Percentiles rank a stretch among this genome's conserved stretches.
These are phyloP conservation scores for Pichia cephalocereana DNA, from an alignment of 805 yeast species.

Conservation along the genomic window DNA sequence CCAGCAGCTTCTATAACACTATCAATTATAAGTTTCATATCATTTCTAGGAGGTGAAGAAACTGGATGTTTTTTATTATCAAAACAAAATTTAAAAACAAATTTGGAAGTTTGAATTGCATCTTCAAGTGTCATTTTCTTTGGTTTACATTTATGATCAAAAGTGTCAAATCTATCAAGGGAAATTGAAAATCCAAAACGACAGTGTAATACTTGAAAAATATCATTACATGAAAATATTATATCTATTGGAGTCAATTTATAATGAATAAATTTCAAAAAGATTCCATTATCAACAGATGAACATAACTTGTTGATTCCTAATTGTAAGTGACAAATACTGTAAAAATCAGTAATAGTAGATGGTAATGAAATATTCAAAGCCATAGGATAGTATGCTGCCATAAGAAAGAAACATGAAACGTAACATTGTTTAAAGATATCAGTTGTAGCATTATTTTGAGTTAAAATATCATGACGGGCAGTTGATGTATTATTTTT, in stretches of 20 bases:
- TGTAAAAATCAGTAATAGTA: constrained; percentile 36
- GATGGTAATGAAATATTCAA: constrained; percentile 15
- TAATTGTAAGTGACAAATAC: constrained; percentile 60
- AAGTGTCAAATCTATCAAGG: constrained; percentile 51
- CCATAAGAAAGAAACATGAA: constrained; percentile 28
- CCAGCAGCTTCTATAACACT: constrained; percentile 63
- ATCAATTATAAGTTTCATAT: constrained; percentile 66
- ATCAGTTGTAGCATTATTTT: constrained; percentile 34
- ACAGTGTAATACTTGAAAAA: constrained; percentile 73
- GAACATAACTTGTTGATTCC: constrained; percentile 68
- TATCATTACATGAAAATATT: constrained; percentile 49
- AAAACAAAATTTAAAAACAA: constrained; percentile 46
- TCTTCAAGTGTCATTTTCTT: constrained; percentile 30
- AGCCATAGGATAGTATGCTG: constrained; percentile 28
- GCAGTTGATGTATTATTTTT: constrained; percentile 33
- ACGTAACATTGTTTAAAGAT: constrained; percentile 38
- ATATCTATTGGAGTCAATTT: constrained; percentile 36
- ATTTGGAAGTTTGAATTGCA: constrained; percentile 28
- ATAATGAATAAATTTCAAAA: constrained; percentile 51
- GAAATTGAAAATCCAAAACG: constrained; percentile 60
- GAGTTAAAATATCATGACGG: constrained; percentile 32
- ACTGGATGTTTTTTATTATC: constrained; percentile 51
- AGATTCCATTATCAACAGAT: constrained; percentile 42
- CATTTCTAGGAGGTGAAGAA: constrained; percentile 55
- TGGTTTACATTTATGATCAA: constrained; percentile 51